Evolutionary conservation across 2,329 filamentous ascomycete genomes (phyloP), one percentile per base, ranked within the genome.

Genomic region (Penicillium aurantiogriseum): DNA sequence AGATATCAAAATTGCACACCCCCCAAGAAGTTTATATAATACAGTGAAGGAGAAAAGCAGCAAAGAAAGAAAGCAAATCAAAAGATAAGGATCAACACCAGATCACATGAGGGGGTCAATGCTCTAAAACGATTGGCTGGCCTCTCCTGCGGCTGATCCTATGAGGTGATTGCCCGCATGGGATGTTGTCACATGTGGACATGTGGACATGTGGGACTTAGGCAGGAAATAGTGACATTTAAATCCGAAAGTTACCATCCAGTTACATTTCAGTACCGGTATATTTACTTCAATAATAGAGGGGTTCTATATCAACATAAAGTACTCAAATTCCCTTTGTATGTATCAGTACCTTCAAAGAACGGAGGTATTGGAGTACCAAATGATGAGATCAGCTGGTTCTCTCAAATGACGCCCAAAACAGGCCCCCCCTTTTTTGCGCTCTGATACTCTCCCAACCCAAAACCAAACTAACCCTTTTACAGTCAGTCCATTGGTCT

Each of bases 111-210:
- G 17, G 40, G 39, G 29, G 39, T 45, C 29, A 35, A 42, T 45
- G 21, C 29, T 31, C 23, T 36, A 17, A 36, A 5, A 42, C 51
- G 38, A 55, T 55, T 55, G 52, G 52, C 17, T 19, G 1, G 7
- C 31, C 31, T n/a, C 23, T 42, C 51, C 45, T 36, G 38, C 21
- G 21, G 46, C 27, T 25, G 45, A 25, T 50, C 54, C 42, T 56
- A 56, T 64, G 43, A 50, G 60, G 47, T 58, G 54, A 59, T 60
- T 59, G 57, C 56, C 54, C 59, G 61, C 62, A 63, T 57, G 53
- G 27, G 52, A 65, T 60, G 60, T 57, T 65, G 62, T 66, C 63
- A 66, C 63, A 66, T 65, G 63, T 54, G 60, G 58, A 39, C 8
- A 31, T 31, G 10, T 15, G 35, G 45, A 27, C 25, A 27, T 27